Evolutionary conservation across 768 basidiomycete genomes (phyloP), one percentile per base, ranked within the genome.

Genomic region (Amanita thiersii): DNA sequence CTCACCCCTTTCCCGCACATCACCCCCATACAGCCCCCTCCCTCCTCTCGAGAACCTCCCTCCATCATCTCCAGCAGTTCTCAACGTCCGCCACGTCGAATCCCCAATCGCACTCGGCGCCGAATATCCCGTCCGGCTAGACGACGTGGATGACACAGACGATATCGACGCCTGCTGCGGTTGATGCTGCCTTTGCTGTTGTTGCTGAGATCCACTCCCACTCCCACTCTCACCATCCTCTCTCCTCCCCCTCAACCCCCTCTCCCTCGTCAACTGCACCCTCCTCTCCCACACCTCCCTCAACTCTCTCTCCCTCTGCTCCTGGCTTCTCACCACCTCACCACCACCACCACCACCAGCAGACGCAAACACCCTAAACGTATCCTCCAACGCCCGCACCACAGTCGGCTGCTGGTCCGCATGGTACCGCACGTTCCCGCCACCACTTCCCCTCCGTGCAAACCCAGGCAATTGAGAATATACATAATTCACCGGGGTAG

Each of bases 381-480:
- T 69, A 45, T 81, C 78, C 41, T 75, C 75, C 15, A 74, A 56
- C 8, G 75, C 73, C 50, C 70, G 71, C 28, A 72, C 61, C 28
- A 70, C 63, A 47, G 59, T 60, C 2, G 59, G 60, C 37, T 47
- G 31, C 17, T 45, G 45, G 25, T 49, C 32, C 10, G 43, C 42
- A 23, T 15, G 26, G 37, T 37, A 37, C 32, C 24, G 41, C 8
- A 35, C 17, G 33, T 14, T 35, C 7, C n/a, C n/a, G 19, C 36
- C n/a, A 10, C 24, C 19, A n/a, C 26, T 24, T 10, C 37, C 26
- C 10, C 44, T 31, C 18, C 29, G 29, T n/a, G 42, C 34, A 25
- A 43, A 43, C 21, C 42, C 42, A 12, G 44, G 44, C n/a, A 45
- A 25, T 12, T 45, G 44, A 9, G 38, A 46, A 24, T 20, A 40